Evolutionary conservation across 2,329 filamentous ascomycete genomes (phyloP).

Genomic region (Beauveria sp.): DNA sequence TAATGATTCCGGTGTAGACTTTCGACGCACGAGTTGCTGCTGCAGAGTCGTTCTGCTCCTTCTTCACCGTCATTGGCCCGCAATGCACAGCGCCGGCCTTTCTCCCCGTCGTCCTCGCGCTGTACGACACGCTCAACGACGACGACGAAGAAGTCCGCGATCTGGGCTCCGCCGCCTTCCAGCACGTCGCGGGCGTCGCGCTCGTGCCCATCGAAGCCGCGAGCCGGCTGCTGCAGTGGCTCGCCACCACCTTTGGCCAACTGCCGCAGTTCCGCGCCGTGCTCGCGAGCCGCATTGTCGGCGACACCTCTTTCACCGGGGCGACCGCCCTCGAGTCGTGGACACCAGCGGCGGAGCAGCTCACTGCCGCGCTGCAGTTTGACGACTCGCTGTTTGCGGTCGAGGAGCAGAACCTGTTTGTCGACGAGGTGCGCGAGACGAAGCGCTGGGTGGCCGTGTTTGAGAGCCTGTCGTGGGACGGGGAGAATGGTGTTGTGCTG

Average conservation of each 20-base stretch:
- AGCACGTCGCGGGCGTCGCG: constrained; percentile 35
- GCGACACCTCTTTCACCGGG: neutral
- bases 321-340: constrained; percentile 9
- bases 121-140: constrained; percentile 76
- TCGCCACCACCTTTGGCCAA: constrained; percentile 29
- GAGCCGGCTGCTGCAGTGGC: constrained; percentile 35
- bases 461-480: constrained; percentile 18
- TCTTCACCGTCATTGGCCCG: constrained; percentile 28
- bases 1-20: constrained; percentile 32
- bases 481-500: constrained; percentile 14
- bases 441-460: constrained; percentile 57
- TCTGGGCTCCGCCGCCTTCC: constrained; percentile 45
- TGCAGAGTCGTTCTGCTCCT: constrained; percentile 45
- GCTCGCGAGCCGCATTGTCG: constrained; percentile 35
- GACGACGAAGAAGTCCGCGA: constrained; percentile 86
- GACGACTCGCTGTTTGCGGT: constrained; percentile 71
- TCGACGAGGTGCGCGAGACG: constrained; percentile 72
- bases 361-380: constrained; percentile 40
- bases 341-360: constrained; percentile 28
- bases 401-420: constrained; percentile 92
- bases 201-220: constrained; percentile 43
- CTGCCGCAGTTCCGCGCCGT: constrained; percentile 30
- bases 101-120: constrained; percentile 52
- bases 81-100: constrained; percentile 27
- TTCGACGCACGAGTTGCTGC: constrained; percentile 60